Base-by-base conservation (phyloP, 2,329 filamentous ascomycete genomes). In the Alternaria sp. region DNA sequence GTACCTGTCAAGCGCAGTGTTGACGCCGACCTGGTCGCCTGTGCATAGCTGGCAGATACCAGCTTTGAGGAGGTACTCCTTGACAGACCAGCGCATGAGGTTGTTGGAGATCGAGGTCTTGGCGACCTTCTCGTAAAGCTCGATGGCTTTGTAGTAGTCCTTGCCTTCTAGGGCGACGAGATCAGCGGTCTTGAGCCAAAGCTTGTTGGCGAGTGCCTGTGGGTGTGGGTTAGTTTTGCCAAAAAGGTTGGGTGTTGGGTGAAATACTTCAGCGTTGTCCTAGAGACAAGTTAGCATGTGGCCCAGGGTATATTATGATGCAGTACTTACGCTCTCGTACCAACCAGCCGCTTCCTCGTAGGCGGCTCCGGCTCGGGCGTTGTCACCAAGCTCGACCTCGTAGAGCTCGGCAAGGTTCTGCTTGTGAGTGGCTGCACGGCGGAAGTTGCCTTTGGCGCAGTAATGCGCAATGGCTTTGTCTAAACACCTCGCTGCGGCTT, bases 1-100 rank as follows among this genome's bases (percentile, higher is more conserved):
- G 83, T 97, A 98, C 70, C 88, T 89, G 74, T 96, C 91, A 21
- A 98, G 83, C 28, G 93, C 94, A 54, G 93, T 88, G 76, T 90
- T 90, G 17, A 90, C 87, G 51, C 90, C 91, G 57, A 97, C 91
- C 73, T 91, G 83, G 79, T 98, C 95, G 60, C 83, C 85, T n/a
- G 86, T 86, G 58, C 88, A 89, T 40, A 98, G 86, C 79, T 97
- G 91, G 83, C 94, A 97, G 77, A 98, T 92, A 30, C 93, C 94
- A 1, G 93, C 93, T 83, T 97, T 97, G 75, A 98, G 86, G 75
- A 97, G 90, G 83, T 97, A 97, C 69, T 97, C 93, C 82, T 97
- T 98, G 68, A 98, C 93, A 9, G 77, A 80, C 76, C 76, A 79
- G 61, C 77, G 74, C 77, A 79, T 79, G 9, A 97, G 85, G 80